Evolutionary conservation across 768 basidiomycete species (phyloP).

Genomic region (Mycena sanguinolenta): DNA sequence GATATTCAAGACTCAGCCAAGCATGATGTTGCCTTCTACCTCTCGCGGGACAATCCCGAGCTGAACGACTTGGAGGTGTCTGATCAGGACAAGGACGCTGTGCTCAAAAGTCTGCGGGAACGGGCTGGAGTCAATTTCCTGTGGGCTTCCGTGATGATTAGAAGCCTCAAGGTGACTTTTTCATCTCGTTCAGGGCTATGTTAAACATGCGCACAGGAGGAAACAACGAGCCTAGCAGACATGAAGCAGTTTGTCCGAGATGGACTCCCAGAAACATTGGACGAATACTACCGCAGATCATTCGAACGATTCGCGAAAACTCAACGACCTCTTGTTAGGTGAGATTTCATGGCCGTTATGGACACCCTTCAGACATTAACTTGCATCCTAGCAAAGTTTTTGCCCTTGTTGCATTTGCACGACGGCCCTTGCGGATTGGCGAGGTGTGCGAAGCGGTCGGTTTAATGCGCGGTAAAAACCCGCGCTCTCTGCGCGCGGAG

Average conservation of each 20-base stretch:
- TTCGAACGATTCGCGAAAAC: background rate
- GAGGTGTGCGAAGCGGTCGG: background rate
- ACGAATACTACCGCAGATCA: background rate
- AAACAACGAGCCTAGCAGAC: background rate
- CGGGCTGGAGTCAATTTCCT: constrained; percentile 42
- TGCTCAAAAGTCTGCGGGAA: constrained; percentile 18
- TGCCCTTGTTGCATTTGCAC: background rate
- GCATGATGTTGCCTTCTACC: constrained; percentile 34
- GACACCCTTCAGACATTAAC: background rate
- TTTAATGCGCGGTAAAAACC: background rate
- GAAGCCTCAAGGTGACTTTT: constrained; percentile 1
- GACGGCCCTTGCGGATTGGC: background rate
- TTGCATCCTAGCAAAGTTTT: background rate
- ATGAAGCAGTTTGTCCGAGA: background rate
- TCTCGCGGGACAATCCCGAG: constrained; percentile 26
- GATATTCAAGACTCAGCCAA: constrained; percentile 32
- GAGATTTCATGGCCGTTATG: background rate
- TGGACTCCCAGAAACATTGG: background rate
- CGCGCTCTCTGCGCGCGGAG: background rate
- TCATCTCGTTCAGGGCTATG: background rate
- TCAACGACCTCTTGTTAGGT: background rate
- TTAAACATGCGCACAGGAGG: background rate
- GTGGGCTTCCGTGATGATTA: constrained; percentile 19
- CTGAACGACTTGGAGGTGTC: constrained; percentile 14
- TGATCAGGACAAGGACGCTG: constrained; percentile 15